A percentile compares a stretch with the other conserved stretches of the same genome.
Evolutionary conservation across 73 alveolate species (phyloP).

Genomic region (Paramecium tetraurelia): DNA sequence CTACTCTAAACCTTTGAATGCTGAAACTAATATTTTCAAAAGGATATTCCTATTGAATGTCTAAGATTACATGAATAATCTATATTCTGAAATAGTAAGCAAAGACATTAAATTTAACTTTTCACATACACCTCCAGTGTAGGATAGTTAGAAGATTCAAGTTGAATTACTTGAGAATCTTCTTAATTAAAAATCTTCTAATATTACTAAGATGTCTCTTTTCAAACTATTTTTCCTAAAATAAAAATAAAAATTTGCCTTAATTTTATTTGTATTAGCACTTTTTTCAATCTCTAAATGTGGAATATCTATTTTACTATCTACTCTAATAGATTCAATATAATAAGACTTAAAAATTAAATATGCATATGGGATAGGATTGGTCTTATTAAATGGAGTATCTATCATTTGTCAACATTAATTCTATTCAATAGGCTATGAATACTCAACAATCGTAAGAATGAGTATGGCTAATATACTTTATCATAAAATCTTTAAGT

Average conservation of each 20-base stretch:
- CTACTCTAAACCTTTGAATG: not conserved
- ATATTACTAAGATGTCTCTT: not conserved
- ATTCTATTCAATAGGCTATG: not conserved
- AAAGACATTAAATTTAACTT: not conserved
- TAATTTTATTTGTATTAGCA: not conserved
- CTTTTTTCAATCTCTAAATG: not conserved
- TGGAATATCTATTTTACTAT: not conserved
- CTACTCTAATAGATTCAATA: not conserved
- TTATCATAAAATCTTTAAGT: not conserved
- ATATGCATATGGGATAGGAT: not conserved
- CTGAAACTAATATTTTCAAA: not conserved
- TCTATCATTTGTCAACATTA: not conserved
- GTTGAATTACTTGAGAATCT: not conserved
- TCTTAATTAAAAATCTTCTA: not conserved
- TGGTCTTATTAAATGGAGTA: not conserved
- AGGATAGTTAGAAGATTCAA: not conserved
- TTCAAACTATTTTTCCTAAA: not conserved
- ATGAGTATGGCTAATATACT: constrained; percentile 18
- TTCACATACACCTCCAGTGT: not conserved
- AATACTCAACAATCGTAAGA: not conserved
- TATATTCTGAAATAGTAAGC: not conserved
- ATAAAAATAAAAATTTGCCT: not conserved
- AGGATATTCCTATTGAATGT: not conserved
- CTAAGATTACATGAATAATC: not conserved
- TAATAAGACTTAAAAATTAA: not conserved